Evolutionary conservation across 495 filamentous ascomycete genomes (phyloP), one percentile per base, ranked within the genome.

Genomic region (Talaromyces adpressus): DNA sequence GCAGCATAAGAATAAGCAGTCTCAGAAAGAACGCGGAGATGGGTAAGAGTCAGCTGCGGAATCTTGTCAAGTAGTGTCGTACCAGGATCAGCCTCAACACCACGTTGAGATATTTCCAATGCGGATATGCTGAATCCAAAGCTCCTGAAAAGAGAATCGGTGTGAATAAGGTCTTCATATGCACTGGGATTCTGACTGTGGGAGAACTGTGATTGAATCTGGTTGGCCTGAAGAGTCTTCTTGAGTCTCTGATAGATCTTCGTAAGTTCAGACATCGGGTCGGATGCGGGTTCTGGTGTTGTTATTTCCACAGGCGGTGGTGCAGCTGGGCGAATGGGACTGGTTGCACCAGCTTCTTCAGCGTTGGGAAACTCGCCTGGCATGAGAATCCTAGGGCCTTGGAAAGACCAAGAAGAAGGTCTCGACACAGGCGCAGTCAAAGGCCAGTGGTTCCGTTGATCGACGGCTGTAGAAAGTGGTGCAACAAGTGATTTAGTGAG

Each of bases 111-210:
- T 62, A 99, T 97, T 73, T 99, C 94, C 6, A 89, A 86, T 0
- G 91, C 87, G 2, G 93, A 85, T 58, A 99, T 93, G n/a, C 93
- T 92, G 73, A 83, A 91, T 0, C 92, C 94, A 18, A 98, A 86
- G 49, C 87, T 83, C 56, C 79, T 80, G 36, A 90, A 87, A 49
- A 98, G 70, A 0, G 85, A 84, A 66, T 93, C 89, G 8, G 84
- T 88, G 45, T 84, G 79, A 4, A 81, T 77, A 41, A 92, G 71
- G 34, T 85, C 81, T 45, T 85, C 80, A 54, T 66, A 70, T 61
- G 66, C 67, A 1, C 73, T 69, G 1, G 70, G 70, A 5, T 80
- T 76, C 11, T 75, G 69, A 6, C 69, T 71, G 64, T 79, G 76
- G 49, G 68, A 70, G 67, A 81, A 81, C 66, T 76, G 77, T 9